A percentile compares a stretch with the other conserved stretches of the same genome.
phyloP scores from a whole-genome alignment of 176 grass and related monocot genomes.

The Metroxylon sagu region DNA sequence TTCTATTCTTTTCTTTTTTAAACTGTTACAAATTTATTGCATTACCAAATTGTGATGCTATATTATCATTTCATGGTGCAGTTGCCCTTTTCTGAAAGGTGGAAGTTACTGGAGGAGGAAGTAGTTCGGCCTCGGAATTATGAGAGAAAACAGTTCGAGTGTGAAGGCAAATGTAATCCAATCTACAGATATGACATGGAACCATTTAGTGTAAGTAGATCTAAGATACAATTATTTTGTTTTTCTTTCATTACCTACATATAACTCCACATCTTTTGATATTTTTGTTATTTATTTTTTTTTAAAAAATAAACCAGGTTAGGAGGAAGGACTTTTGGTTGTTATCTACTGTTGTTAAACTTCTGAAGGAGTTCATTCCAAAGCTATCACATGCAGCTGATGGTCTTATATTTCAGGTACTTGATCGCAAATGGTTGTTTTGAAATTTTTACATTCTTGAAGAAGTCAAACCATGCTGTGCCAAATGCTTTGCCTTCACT shows the following conservation, averaged over 20 bases:
- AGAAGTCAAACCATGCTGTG: too few relatives aligned
- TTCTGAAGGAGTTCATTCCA: constrained; percentile 85
- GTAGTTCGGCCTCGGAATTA: constrained; percentile 60
- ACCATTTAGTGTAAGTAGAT: constrained; percentile 64
- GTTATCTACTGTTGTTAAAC: constrained; percentile 65
- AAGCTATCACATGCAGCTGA: constrained; percentile 90
- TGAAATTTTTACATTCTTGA: too few relatives aligned
- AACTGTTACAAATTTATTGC: too few relatives aligned
- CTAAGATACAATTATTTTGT: constrained; percentile 12
- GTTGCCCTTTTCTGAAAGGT: constrained; percentile 93
- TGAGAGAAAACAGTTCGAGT: constrained; percentile 75
- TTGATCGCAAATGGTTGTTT: background rate
- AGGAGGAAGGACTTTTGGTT: constrained; percentile 98
- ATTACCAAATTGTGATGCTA: too few relatives aligned
- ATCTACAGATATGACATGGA: constrained; percentile 99
- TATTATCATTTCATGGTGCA: constrained; percentile 25
- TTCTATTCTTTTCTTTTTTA: too few relatives aligned
- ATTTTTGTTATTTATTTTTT: constrained; percentile 8
- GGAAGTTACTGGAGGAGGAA: constrained; percentile 95
- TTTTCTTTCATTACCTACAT: background rate
- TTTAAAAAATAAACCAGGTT: constrained; percentile 38
- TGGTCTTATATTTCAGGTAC: constrained; percentile 99
- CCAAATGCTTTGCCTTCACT: too few relatives aligned
- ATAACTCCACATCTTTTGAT: background rate
- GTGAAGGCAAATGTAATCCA: constrained; percentile 60